Evolutionary conservation across 371 early-diverging fungal species (phyloP).

Genomic region (Mortierella sp.): DNA sequence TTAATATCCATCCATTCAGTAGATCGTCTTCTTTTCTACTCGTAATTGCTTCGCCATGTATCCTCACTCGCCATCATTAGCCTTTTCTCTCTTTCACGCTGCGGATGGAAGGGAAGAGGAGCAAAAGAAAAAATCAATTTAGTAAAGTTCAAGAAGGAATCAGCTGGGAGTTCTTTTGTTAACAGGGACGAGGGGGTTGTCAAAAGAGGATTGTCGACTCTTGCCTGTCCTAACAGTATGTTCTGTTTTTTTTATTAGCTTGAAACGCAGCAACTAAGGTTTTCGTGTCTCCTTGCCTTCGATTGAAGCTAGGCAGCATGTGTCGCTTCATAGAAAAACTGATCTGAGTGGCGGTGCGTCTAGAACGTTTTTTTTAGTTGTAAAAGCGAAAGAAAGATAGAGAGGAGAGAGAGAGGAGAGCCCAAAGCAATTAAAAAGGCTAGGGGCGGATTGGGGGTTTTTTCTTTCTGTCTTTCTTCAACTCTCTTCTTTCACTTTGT

Average conservation of each 20-base stretch:
- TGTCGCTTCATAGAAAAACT: no score
- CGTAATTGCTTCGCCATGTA: not conserved
- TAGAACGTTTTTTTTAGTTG: no score
- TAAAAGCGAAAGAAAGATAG: not conserved
- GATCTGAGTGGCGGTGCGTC: constrained; percentile 1
- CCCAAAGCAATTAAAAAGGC: not conserved
- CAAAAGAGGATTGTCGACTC: constrained; percentile 4
- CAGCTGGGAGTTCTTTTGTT: not conserved
- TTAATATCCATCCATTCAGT: no score
- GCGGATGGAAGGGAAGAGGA: no score
- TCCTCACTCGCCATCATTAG: not conserved
- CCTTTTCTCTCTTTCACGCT: no score
- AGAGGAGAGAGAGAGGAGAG: not conserved
- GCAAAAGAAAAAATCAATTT: not conserved
- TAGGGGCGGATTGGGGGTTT: no score
- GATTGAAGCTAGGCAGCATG: not conserved
- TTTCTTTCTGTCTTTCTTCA: not conserved
- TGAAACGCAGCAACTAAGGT: not conserved
- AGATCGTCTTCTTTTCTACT: no score
- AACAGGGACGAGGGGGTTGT: no score
- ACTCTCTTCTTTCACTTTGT: not conserved
- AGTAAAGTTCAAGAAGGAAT: not conserved
- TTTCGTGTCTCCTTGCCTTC: not conserved
- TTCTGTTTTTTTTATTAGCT: not conserved
- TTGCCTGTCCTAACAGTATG: not conserved